Percentiles rank a stretch among this genome's conserved stretches.
Evolutionary conservation across 257 asterid genomes (phyloP).

Genomic region (Galeopsis tetrahit): DNA sequence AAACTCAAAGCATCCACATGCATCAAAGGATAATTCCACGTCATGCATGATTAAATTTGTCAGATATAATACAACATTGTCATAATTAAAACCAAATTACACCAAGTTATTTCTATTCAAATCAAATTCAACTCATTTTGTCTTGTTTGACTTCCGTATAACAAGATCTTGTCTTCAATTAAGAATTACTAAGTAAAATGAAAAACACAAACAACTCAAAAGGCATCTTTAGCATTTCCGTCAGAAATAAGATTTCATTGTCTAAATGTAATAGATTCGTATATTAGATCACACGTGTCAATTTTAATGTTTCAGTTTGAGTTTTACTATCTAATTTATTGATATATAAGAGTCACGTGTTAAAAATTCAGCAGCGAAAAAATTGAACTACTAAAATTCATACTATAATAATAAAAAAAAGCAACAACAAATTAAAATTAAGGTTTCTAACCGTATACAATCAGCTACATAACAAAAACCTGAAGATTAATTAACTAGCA

Average conservation of each 20-base stretch:
- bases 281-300: background rate
- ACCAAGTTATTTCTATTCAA: constrained; percentile 24
- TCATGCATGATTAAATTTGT: constrained; percentile 38
- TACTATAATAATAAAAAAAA: background rate
- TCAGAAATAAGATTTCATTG: constrained; percentile 37
- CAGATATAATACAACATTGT: constrained; percentile 28
- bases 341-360: no score
- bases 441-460: background rate
- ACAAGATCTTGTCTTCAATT: constrained; percentile 51
- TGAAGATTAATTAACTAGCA: background rate
- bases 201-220: constrained; percentile 30
- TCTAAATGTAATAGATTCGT: constrained; percentile 32
- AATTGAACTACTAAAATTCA: no score
- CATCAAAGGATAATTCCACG: constrained; percentile 38
- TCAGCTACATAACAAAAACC: background rate
- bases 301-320: no score
- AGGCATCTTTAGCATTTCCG: constrained; percentile 36
- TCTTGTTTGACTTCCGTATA: constrained; percentile 60
- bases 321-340: no score
- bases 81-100: constrained; percentile 13
- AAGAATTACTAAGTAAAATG: background rate
- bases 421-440: background rate
- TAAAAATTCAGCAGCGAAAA: no score
- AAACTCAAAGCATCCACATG: constrained; percentile 45
- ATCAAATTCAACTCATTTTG: constrained; percentile 29